Base-by-base conservation (phyloP, 1,284 basidiomycete species). In the Marasmius tenuissimus region DNA sequence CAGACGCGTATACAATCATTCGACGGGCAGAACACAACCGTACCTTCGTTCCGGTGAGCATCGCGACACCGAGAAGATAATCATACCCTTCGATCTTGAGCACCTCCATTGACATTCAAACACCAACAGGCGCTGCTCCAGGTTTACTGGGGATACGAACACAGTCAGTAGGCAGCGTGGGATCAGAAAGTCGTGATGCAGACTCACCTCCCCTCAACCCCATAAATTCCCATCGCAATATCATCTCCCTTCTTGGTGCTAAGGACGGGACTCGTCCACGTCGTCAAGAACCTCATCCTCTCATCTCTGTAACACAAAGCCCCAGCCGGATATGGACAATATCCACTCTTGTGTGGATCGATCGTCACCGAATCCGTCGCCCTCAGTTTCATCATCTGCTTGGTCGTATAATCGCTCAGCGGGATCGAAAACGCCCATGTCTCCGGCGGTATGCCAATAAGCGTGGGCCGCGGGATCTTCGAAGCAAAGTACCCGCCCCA, bases 301-400 rank as follows among this genome's bases (percentile, higher is more conserved):
- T 73, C 73, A 61, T 83, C 80, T 5, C 71, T 69, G 61, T 81
- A 81, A 62, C 73, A 76, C 20, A 82, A 62, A 0, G 73, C 76
- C 9, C 81, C 81, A 2, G 80, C 79, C 20, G 81, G 80, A 64
- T 80, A 81, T 0, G 73, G 80, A 16, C 77, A 68, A 63, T 81
- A 81, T 9, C 80, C 80, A 39, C 71, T 71, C 69, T 82, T 82
- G 64, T 82, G 81, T 5, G 80, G 80, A 63, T 82, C 81, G 56
- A 81, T 71, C 0, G 80, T 82, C 40, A 82, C 72, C 1, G 77
- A 76, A 57, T 83, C 80, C 9, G 70, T 68, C 16, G 68, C 47
- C 16, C 61, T 54, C 12, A 80, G 67, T 34, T 67, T 61, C 16
- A 65, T 39, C 45, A 77, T 67, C 49, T 74, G 71, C 3, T 62